phyloP scores from a whole-genome alignment of 2,329 filamentous ascomycete genomes.

The Paecilomyces fulvus region DNA sequence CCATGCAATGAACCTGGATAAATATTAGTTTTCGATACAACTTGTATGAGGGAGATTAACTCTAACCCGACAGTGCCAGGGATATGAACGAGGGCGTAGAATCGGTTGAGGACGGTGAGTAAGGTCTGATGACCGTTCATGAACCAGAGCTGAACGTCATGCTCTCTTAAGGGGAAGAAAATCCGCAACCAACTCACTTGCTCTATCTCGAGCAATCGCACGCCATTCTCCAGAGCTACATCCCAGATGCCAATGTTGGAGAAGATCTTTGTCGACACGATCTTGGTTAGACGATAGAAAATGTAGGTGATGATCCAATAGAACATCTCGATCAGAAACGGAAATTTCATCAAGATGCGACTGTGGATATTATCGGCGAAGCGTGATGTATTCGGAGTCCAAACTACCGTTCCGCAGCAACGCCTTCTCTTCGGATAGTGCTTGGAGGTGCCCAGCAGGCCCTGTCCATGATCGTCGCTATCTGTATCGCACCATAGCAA shows the following conservation, averaged over 20 bases:
- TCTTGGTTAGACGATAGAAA: conserved; percentile 54
- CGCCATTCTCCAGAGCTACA: conserved; percentile 37
- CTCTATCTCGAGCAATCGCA: conserved; percentile 38
- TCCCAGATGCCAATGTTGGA: conserved; percentile 42
- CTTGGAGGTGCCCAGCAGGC: conserved; percentile 22
- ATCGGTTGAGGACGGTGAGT: conserved; percentile 41
- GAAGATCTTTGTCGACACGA: conserved; percentile 44
- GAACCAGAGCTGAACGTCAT: conserved; percentile 39
- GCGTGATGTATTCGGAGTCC: conserved; percentile 52
- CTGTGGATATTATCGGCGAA: conserved; percentile 54
- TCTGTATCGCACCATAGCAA: conserved; percentile 17
- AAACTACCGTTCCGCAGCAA: conserved; percentile 40
- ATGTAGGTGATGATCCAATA: conserved; percentile 61
- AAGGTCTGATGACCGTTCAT: conserved; percentile 32
- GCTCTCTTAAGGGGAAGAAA: conserved; percentile 34
- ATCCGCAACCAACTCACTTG: conserved; percentile 30
- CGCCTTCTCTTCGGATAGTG: conserved; percentile 41
- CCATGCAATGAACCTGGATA: conserved; percentile 35
- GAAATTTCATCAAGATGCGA: conserved; percentile 57
- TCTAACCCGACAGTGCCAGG: conserved; percentile 43
- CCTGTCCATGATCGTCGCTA: background rate
- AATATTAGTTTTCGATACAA: conserved; percentile 6
- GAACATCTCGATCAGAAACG: conserved; percentile 65
- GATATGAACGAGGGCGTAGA: conserved; percentile 44
- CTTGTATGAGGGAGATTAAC: conserved; percentile 7